Evolutionary conservation across 306 rosid genomes (phyloP), one percentile per base, ranked within the genome.

Genomic region (Carpinus fangiana): DNA sequence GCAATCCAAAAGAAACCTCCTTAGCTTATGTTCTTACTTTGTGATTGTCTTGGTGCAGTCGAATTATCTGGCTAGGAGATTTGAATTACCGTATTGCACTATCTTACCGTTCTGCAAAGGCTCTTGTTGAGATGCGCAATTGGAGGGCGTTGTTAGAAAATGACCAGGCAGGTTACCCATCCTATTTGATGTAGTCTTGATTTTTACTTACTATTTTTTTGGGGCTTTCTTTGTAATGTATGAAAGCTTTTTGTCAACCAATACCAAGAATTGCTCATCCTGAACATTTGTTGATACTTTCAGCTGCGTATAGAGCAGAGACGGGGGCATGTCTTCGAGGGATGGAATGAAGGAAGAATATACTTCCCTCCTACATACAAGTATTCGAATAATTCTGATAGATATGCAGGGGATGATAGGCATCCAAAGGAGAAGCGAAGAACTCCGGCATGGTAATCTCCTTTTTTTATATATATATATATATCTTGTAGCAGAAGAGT

Each of bases 351-450:
- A 80, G 99, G 99, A 83, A 89, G 62, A 83, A 93, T 96, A 82
- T 96, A 90, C 78, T 96, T 96, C 83, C 99, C 99, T 87, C 99
- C 99, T 12, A 96, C 99, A 46, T 96, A 96, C 89, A 96, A 96
- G 84, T 96, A 96, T 79, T 91, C 97, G 17, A 90, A 93, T 85
- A 96, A 96, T 77, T 96, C 99, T 9, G 98, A 96, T 73, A 87
- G 94, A 82, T 96, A 96, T 71, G 94, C 99, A 0, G 99, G 99
- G 47, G 99, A 96, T 56, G 92, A 80, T 56, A 86, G 92, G 56
- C 90, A 81, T 34, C 80, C 97, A 14, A 93, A 89, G 84, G 94
- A 93, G 85, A 96, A 96, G 90, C 88, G 96, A 82, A 96, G 99
- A 96, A 96, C 99, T 67, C 99, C 99, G 4, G 99, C 99, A 67